phyloP scores from a whole-genome alignment of 2,329 filamentous ascomycete genomes.

The Sporothrix pseudoabietina region DNA sequence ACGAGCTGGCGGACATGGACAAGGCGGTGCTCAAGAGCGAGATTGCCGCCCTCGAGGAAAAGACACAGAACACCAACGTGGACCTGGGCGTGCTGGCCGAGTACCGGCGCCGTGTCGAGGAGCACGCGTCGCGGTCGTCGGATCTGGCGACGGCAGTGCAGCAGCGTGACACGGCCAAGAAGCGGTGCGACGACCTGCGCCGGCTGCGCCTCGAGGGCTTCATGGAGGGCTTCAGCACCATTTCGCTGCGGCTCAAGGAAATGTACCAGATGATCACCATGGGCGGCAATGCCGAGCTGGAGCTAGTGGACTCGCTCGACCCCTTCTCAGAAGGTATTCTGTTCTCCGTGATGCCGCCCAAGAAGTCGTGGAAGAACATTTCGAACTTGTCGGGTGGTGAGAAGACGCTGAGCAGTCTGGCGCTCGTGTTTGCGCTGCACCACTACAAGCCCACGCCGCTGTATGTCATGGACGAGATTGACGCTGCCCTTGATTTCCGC shows the following conservation, averaged over 20 bases:
- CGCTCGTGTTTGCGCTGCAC: slow-evolving; percentile 95
- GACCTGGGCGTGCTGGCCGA: slow-evolving; percentile 74
- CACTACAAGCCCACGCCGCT: slow-evolving; percentile 97
- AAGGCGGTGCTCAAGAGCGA: slow-evolving; percentile 63
- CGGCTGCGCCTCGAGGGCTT: slow-evolving; percentile 90
- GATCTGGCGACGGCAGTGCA: slow-evolving; percentile 79
- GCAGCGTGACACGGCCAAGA: slow-evolving; percentile 83
- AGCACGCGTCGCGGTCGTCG: slow-evolving; percentile 57
- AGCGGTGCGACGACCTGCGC: slow-evolving; percentile 87
- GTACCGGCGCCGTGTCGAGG: slow-evolving; percentile 46
- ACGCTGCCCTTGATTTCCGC: slow-evolving; percentile 94
- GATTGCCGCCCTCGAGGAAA: slow-evolving; percentile 64
- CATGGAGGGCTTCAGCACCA: slow-evolving; percentile 95
- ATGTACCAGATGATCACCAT: slow-evolving; percentile 99
- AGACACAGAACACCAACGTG: slow-evolving; percentile 81
- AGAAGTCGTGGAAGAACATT: slow-evolving; percentile 99
- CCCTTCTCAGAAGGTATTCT: slow-evolving; percentile 96
- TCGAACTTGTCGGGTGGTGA: slow-evolving; percentile 93
- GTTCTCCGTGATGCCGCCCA: slow-evolving; percentile 98
- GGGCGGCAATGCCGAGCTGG: slow-evolving; percentile 96
- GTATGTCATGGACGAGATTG: slow-evolving; percentile 99
- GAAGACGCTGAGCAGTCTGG: slow-evolving; percentile 91
- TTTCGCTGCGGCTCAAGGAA: slow-evolving; percentile 93
- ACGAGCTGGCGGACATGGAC: slow-evolving; percentile 68
- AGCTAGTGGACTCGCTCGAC: slow-evolving; percentile 93